Evolutionary conservation across 140 eudicot genomes (phyloP), one percentile per base, ranked within the genome.

Genomic region (Senecio squalidus): DNA sequence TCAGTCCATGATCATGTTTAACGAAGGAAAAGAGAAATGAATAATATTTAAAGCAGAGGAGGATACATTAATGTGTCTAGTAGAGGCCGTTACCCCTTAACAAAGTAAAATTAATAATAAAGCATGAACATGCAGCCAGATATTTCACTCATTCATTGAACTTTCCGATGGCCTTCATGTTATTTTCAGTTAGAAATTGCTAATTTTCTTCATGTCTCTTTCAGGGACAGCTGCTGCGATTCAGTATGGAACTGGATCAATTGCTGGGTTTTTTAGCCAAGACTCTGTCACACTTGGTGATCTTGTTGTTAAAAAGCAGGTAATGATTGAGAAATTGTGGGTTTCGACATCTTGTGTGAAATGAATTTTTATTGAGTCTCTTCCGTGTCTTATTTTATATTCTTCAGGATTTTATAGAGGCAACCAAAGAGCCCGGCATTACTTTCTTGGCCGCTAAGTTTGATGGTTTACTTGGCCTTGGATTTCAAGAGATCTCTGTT

Each of bases 391-490:
- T 54, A 51, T 22, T 28, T 21, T 10, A 15, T 25, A 17, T 36
- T 43, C 54, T 72, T 36, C 62, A 89, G 97, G 78, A 56, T 64
- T 85, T 89, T 49, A 82, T 89, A 13, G 96, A 92, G 73, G 84
- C 84, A 17, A 84, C 88, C 46, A 68, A 58, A 54, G 95, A 86
- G 64, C 81, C 74, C 46, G 82, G 96, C 47, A 48, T 79, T 50
- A 60, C 84, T 51, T 92, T 90, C 76, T 46, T 83, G 25, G 26
- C 81, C 14, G 87, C 82, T 31, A 80, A 80, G 66, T 90, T 90
- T 45, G 97, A 90, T 63, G 97, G 97, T 18, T 66, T 90, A 34
- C 75, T 86, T 38, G 97, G 95, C 18, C 95, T 90, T 74, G 97
- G 95, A 46, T 90, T 68, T 74, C 88, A 83, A 59, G 94, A 76